Base-by-base conservation (phyloP, 202 grass and related monocot genomes). In the Tripidium arundinaceum region DNA sequence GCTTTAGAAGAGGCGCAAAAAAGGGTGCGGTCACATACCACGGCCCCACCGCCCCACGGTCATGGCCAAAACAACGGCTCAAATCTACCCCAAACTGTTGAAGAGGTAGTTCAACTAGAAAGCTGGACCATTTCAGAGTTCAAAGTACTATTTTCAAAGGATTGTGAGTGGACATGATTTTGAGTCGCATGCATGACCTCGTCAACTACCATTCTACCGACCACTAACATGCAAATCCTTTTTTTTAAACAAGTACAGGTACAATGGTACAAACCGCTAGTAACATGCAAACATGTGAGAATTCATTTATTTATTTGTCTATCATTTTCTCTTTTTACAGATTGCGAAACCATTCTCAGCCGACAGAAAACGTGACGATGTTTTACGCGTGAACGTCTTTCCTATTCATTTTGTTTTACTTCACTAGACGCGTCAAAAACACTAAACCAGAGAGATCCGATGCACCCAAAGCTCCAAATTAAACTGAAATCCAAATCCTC, bases 191-290 rank as follows among this genome's bases (percentile, higher is more conserved):
- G n/a, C 55, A 72, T 42, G 34, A 79, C 75, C 58, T 65, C 33
- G 75, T 65, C 75, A 79, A 41, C 42, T 57, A 73, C 67, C 57
- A 55, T 18, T 67, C 10, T 57, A 65, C 75, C 58, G 18, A 24
- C 75, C 15, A 11, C 42, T 55, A 29, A 62, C 74, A 33, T 65
- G 66, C n/a, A n/a, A n/a, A n/a, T n/a, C n/a, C n/a, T n/a, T n/a
- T n/a, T 71, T 10, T 33, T 26, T 6, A 38, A 62, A 19, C 7
- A 62, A 46, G 16, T 10, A 11, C 49, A 55, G n/a, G 26, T 36
- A 9, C 59, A 34, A 34, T 14, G 11, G 24, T 18, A 18, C 40
- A 70, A 16, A 46, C 10, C 16, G 13, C 29, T 67, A 9, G 50
- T 55, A 50, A 68, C n/a, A 55, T 79, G 76, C 61, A 50, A 66